Conservation (phyloP, 371 early-diverging fungal genomes). For the Mucor sp. region DNA sequence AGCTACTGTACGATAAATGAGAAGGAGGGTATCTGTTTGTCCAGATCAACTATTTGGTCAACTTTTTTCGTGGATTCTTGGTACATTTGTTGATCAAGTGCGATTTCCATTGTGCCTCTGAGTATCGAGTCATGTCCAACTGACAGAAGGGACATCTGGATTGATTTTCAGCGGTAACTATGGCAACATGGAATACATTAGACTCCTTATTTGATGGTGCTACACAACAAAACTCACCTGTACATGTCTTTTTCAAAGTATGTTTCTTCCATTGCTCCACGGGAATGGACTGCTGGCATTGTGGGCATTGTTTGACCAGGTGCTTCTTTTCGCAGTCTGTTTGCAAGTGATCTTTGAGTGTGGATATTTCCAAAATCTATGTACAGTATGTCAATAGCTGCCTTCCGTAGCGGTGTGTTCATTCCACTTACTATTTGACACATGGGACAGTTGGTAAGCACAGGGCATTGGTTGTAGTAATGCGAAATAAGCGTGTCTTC, state of each 20-base stretch:
- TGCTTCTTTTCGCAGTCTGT: slow-evolving; percentile 67
- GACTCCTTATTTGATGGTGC: neutral
- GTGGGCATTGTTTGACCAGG: slow-evolving; percentile 64
- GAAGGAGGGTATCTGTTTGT: neutral
- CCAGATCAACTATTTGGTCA: neutral
- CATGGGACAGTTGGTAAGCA: slow-evolving; percentile 68
- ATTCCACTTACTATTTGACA: slow-evolving; percentile 66
- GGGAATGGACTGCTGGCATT: slow-evolving; percentile 65
- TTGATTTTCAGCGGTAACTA: slow-evolving; percentile 22
- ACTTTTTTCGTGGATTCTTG: slow-evolving; percentile 20
- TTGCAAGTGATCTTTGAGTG: slow-evolving; percentile 66
- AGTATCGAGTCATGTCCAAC: slow-evolving; percentile 51
- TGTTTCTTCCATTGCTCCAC: slow-evolving; percentile 64
- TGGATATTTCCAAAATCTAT: slow-evolving; percentile 76
- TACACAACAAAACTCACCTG: neutral
- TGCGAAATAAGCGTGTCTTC: slow-evolving; percentile 76
- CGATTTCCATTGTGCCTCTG: slow-evolving; percentile 66
- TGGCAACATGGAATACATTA: neutral
- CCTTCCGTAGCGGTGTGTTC: too few relatives aligned
- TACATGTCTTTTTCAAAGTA: slow-evolving; percentile 50
- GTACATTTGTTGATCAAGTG: slow-evolving; percentile 66
- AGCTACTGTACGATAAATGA: neutral
- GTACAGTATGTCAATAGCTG: slow-evolving; percentile 1
- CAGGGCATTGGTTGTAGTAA: slow-evolving; percentile 78
- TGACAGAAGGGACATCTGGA: slow-evolving; percentile 74